Evolutionary conservation across 2,329 filamentous ascomycete species (phyloP).

Genomic region (Dactylonectria macrodidyma): DNA sequence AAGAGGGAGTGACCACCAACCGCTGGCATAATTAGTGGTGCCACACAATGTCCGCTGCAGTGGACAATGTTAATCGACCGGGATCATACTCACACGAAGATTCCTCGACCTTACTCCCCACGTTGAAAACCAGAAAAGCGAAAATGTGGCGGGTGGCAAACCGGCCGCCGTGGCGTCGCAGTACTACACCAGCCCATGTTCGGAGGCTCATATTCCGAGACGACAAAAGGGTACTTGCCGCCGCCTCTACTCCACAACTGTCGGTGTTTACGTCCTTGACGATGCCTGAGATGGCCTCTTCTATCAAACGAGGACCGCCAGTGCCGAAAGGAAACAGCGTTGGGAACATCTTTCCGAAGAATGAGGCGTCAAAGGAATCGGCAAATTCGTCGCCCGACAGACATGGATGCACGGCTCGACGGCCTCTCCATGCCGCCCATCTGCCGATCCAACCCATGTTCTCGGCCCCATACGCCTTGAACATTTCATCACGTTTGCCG

Average conservation of each 20-base stretch:
- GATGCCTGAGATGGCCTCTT: slow-evolving; percentile 22
- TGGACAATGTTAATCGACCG: too few relatives aligned
- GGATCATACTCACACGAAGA: slow-evolving; percentile 16
- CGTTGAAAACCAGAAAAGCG: slow-evolving; percentile 18
- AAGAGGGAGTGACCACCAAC: too few relatives aligned
- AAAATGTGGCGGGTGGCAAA: slow-evolving; percentile 1
- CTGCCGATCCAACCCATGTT: too few relatives aligned
- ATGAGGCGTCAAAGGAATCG: slow-evolving; percentile 26
- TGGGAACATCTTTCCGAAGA: slow-evolving; percentile 37
- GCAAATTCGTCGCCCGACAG: slow-evolving; percentile 28
- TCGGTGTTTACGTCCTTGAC: too few relatives aligned
- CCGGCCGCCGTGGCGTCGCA: too few relatives aligned
- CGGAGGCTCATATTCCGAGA: slow-evolving; percentile 20
- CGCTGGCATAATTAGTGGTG: too few relatives aligned
- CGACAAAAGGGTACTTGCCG: not conserved
- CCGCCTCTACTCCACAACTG: not conserved
- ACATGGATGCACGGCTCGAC: slow-evolving; percentile 20
- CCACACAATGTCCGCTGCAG: too few relatives aligned
- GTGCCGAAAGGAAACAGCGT: slow-evolving; percentile 30
- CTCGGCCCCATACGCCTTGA: too few relatives aligned
- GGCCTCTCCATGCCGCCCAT: too few relatives aligned
- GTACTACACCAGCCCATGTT: not conserved
- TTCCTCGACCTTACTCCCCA: slow-evolving; percentile 18
- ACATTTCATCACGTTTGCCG: too few relatives aligned
- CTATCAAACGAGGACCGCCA: slow-evolving; percentile 23